These are phyloP conservation scores for Linum trigynum DNA, from an alignment of 345 rosid genomes.

Conservation along the genomic window DNA sequence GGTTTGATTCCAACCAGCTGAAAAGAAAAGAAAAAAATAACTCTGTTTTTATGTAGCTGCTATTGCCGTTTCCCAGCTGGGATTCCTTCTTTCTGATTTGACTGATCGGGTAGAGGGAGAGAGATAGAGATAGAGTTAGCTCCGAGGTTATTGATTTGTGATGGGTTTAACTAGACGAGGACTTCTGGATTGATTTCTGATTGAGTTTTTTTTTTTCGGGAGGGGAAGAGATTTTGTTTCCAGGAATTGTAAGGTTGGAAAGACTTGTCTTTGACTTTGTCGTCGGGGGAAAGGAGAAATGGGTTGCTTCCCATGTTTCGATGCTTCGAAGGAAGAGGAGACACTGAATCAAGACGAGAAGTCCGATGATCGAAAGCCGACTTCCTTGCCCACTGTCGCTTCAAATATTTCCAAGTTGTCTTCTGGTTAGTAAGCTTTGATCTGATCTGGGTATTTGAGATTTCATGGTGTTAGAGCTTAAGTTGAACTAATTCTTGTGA, in stretches of 20 bases:
- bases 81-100: slow-evolving; percentile 15
- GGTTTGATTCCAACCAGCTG: too few species aligned
- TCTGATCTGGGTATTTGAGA: not conserved
- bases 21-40: too few species aligned
- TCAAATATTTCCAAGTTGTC: slow-evolving; percentile 55
- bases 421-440: slow-evolving; percentile 43
- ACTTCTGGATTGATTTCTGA: slow-evolving; percentile 17
- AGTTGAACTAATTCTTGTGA: not conserved
- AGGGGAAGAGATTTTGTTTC: slow-evolving; percentile 14
- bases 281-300: slow-evolving; percentile 21
- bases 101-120: slow-evolving; percentile 6
- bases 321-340: slow-evolving; percentile 68
- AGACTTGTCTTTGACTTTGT: slow-evolving; percentile 12
- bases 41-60: not conserved
- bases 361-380: slow-evolving; percentile 42
- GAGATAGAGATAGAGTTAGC: not conserved
- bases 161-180: slow-evolving; percentile 12
- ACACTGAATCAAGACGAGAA: slow-evolving; percentile 53
- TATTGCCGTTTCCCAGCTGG: slow-evolving; percentile 11
- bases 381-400: slow-evolving; percentile 39
- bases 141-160: not conserved
- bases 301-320: slow-evolving; percentile 95
- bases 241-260: not conserved
- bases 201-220: slow-evolving; percentile 9
- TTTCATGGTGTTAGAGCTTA: too few species aligned